These are phyloP conservation scores for Penicillium lividum DNA, from an alignment of 495 filamentous ascomycete species.

Conservation along the genomic window DNA sequence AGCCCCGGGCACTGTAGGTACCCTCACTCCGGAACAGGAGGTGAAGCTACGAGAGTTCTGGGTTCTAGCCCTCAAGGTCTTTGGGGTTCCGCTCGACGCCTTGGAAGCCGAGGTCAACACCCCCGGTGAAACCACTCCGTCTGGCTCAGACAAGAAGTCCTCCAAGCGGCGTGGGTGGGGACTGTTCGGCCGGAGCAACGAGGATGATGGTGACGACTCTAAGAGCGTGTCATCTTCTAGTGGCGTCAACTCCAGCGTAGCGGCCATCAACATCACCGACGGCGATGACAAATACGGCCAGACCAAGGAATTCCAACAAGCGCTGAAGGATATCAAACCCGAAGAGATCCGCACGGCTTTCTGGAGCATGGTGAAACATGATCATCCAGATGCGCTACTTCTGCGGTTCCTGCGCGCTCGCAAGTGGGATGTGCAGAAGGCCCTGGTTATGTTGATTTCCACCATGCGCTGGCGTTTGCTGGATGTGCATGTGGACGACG, in stretches of 20 bases:
- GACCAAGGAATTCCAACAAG: slow-evolving; percentile 80
- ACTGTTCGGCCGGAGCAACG: slow-evolving; percentile 60
- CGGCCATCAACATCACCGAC: slow-evolving; percentile 47
- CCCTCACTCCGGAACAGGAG: slow-evolving; percentile 85
- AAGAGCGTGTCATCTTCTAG: slow-evolving; percentile 32
- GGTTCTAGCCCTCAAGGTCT: slow-evolving; percentile 74
- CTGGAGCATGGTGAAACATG: slow-evolving; percentile 96
- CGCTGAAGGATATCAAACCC: slow-evolving; percentile 71
- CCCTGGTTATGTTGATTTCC: slow-evolving; percentile 89
- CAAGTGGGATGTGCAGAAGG: slow-evolving; percentile 95
- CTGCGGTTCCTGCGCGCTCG: slow-evolving; percentile 88
- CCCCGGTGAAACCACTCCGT: slow-evolving; percentile 24
- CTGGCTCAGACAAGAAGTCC: slow-evolving; percentile 60
- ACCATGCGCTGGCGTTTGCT: slow-evolving; percentile 88
- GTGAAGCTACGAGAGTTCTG: slow-evolving; percentile 87
- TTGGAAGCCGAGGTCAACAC: slow-evolving; percentile 25
- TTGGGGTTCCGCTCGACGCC: slow-evolving; percentile 58
- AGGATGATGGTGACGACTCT: slow-evolving; percentile 58
- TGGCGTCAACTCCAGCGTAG: slow-evolving; percentile 32
- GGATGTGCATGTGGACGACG: slow-evolving; percentile 83
- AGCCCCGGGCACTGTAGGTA: slow-evolving; percentile 78
- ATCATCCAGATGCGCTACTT: slow-evolving; percentile 85
- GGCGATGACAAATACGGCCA: slow-evolving; percentile 92
- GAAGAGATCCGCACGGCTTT: slow-evolving; percentile 79
- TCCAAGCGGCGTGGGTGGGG: slow-evolving; percentile 57